Conservation (phyloP, 352 stramenopile species). For the Phytopythium oedochilum region DNA sequence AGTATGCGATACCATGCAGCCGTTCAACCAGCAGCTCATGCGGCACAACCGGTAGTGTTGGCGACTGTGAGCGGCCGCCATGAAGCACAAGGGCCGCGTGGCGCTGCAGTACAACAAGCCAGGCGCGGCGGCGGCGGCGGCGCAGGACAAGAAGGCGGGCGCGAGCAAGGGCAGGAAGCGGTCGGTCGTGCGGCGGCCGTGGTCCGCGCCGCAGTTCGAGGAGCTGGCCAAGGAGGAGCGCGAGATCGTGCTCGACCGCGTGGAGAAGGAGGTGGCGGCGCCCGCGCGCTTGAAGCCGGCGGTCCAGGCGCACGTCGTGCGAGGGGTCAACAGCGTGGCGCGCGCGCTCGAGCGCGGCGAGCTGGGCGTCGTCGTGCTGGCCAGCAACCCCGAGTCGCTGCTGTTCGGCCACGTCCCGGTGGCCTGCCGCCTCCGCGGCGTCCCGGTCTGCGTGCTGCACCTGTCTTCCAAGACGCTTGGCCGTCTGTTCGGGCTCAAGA, state of each 20-base stretch:
- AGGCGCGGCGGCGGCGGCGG: background rate
- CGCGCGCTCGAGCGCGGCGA: conserved; percentile 30
- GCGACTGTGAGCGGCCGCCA: too few relatives aligned
- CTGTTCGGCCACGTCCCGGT: conserved; percentile 62
- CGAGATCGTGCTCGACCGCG: conserved; percentile 72
- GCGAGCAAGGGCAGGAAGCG: conserved; percentile 4
- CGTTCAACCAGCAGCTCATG: too few relatives aligned
- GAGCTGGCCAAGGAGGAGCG: conserved; percentile 67
- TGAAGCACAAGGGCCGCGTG: conserved; percentile 16
- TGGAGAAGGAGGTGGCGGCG: conserved; percentile 54
- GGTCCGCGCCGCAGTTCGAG: conserved; percentile 43
- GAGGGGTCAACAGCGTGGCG: conserved; percentile 58
- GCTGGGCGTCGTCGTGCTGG: conserved; percentile 61
- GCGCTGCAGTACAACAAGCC: conserved; percentile 24
- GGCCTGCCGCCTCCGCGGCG: conserved; percentile 55
- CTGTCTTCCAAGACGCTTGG: conserved; percentile 66
- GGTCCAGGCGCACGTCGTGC: conserved; percentile 25
- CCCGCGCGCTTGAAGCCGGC: conserved; percentile 1
- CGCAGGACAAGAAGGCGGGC: conserved; percentile 13
- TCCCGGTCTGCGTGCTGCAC: conserved; percentile 70
- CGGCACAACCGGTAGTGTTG: too few relatives aligned
- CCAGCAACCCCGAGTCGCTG: conserved; percentile 51
- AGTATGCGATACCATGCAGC: background rate
- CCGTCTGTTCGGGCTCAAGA: conserved; percentile 49
- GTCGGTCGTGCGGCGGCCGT: conserved; percentile 28